These are phyloP conservation scores for Solanum tacnaense DNA, from an alignment of 257 asterid species.

Conservation along the genomic window DNA sequence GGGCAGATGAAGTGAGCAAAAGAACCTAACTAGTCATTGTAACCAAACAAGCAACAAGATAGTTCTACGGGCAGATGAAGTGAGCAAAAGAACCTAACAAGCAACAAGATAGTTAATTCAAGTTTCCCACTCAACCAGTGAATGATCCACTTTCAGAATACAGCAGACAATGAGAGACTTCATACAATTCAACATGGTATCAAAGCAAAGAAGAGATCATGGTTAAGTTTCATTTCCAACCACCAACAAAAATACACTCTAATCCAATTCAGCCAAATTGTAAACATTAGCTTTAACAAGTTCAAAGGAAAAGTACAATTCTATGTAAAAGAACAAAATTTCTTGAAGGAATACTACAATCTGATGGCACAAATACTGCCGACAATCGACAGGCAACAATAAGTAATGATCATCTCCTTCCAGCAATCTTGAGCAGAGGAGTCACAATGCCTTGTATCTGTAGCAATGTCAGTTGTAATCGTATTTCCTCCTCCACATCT, in stretches of 20 bases:
- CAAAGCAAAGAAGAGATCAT: background rate
- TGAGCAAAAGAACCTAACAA: background rate
- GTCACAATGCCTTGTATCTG: conserved; percentile 79
- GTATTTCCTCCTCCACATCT: conserved; percentile 75
- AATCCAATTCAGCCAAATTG: background rate
- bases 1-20: background rate
- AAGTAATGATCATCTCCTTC: conserved; percentile 34
- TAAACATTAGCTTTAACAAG: background rate
- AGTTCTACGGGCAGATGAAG: background rate
- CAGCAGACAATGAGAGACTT: background rate
- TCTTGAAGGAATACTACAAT: background rate
- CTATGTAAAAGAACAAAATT: background rate
- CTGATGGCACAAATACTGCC: background rate
- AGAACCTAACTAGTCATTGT: background rate
- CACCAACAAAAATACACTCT: background rate
- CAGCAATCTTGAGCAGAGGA: conserved; percentile 73
- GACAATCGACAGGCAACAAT: background rate
- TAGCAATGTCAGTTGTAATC: conserved; percentile 60
- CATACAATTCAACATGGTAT: background rate
- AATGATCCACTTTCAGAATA: background rate
- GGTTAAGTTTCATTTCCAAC: background rate
- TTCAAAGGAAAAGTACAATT: background rate
- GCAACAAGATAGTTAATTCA: background rate
- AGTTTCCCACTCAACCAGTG: background rate
- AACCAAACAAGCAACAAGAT: background rate